Conservation (phyloP, 768 basidiomycete species). For the Phylloporus rhodoxanthus region DNA sequence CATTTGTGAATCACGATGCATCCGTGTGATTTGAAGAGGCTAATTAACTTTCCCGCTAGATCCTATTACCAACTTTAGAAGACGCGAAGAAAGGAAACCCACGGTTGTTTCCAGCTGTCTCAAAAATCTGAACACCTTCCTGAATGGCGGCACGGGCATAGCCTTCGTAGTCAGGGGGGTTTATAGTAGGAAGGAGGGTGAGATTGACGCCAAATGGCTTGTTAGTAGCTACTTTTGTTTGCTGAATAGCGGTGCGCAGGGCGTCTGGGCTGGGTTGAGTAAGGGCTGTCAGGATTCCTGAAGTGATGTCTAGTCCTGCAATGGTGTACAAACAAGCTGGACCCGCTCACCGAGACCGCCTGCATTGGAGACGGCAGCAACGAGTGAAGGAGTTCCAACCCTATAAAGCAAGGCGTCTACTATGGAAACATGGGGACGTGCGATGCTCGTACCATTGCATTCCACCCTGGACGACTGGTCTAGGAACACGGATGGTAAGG, state of each 20-base stretch:
- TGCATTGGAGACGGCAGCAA: constrained; percentile 74
- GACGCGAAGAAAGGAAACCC: constrained; percentile 20
- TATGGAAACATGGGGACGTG: background rate
- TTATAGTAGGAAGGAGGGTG: constrained; percentile 83
- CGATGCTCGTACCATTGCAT: constrained; percentile 70
- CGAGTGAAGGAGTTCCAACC: constrained; percentile 75
- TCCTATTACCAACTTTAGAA: background rate
- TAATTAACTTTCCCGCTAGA: constrained; percentile 70
- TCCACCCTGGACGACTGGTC: constrained; percentile 80
- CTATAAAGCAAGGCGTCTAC: constrained; percentile 30
- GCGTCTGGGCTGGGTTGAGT: constrained; percentile 84
- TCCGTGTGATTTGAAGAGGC: constrained; percentile 71
- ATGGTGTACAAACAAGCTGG: background rate
- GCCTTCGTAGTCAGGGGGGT: constrained; percentile 84
- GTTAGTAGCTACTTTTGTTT: constrained; percentile 62
- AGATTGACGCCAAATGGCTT: constrained; percentile 85
- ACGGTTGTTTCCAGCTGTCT: constrained; percentile 93
- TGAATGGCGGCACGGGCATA: constrained; percentile 78
- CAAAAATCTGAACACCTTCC: constrained; percentile 84
- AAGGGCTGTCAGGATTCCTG: constrained; percentile 79
- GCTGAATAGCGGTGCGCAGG: constrained; percentile 70
- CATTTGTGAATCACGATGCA: constrained; percentile 89
- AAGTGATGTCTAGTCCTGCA: background rate
- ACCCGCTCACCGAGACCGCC: constrained; percentile 62
- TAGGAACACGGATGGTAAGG: constrained; percentile 20